Base-by-base conservation (phyloP, 352 stramenopile genomes). In the Pythium biforme region DNA sequence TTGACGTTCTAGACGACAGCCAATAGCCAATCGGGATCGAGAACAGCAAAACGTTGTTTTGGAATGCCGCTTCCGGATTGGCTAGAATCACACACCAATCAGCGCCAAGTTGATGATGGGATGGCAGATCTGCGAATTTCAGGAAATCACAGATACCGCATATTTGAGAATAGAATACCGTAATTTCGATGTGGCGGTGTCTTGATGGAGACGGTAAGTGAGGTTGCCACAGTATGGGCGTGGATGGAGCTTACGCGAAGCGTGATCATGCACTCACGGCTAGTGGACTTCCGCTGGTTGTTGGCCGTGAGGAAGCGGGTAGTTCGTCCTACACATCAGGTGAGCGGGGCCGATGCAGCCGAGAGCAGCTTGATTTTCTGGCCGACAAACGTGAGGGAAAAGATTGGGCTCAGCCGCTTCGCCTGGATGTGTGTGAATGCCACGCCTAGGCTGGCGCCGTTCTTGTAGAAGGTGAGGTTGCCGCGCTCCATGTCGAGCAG, bases 401-500 rank as follows among this genome's bases (percentile, higher is more conserved):
- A 86, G 4, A 88, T 80, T 7, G 85, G 83, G 37, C 70, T 80
- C 27, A 94, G 69, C 31, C 74, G 75, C 60, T 86, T 87, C 5
- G 72, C 66, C 25, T 74, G 71, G 55, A 94, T 81, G 49, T 83
- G 73, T 26, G 65, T 69, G 60, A 89, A 94, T 2, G 85, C 83
- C 22, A 91, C 71, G 26, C 85, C 83, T n/a, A 94, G 78, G 60
- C 79, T 83, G 53, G 64, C 73, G 27, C 83, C 81, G 45, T 94
- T 94, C 47, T 86, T 74, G 68, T 90, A 94, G 53, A 94, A 94
- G 43, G 72, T 90, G 43, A 94, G 58, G 23, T 76, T 70, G 3
- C 83, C 76, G 26, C 83, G 79, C 64, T 91, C 79, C 78, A 89
- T 91, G 54, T 94, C 85, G 9, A 92, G 65, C 50, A 92, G 62